These are phyloP conservation scores for Cercospora brassicicola DNA, from an alignment of 2,329 filamentous ascomycete species.

Conservation along the genomic window DNA sequence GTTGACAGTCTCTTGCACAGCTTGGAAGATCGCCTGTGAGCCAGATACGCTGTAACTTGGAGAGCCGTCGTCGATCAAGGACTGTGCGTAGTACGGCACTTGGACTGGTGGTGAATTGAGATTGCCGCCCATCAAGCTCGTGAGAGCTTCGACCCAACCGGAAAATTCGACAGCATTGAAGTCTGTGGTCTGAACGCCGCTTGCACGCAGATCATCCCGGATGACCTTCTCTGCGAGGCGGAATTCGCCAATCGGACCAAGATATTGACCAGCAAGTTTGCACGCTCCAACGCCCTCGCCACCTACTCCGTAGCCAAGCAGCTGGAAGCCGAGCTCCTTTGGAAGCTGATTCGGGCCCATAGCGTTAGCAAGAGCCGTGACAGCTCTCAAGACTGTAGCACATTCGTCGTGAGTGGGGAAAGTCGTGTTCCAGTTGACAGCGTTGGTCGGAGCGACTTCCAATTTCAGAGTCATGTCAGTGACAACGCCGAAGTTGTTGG, in stretches of 20 bases:
- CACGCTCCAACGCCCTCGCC: slow-evolving; percentile 18
- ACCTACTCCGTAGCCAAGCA: slow-evolving; percentile 20
- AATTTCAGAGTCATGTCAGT: slow-evolving; percentile 15
- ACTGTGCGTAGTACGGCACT: slow-evolving; percentile 24
- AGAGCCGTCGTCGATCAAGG: slow-evolving; percentile 20
- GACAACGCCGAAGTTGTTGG: slow-evolving; percentile 25
- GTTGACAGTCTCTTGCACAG: slow-evolving; percentile 19
- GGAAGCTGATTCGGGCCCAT: slow-evolving; percentile 3
- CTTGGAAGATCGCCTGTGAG: slow-evolving; percentile 10
- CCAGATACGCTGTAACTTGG: slow-evolving; percentile 13
- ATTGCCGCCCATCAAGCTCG: slow-evolving; percentile 22
- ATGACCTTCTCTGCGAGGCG: slow-evolving; percentile 10
- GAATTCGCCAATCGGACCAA: slow-evolving; percentile 16
- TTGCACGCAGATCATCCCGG: background rate
- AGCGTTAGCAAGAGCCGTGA: slow-evolving; percentile 16
- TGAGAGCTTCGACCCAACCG: slow-evolving; percentile 21
- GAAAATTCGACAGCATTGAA: slow-evolving; percentile 19
- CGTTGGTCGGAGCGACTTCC: slow-evolving; percentile 12
- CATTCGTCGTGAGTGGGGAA: slow-evolving; percentile 20
- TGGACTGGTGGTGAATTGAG: slow-evolving; percentile 18
- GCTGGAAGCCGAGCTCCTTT: slow-evolving; percentile 16
- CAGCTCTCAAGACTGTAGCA: slow-evolving; percentile 15
- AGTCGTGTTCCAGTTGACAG: slow-evolving; percentile 20
- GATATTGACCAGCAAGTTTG: slow-evolving; percentile 18
- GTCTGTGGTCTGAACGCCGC: slow-evolving; percentile 8